Conservation (phyloP, 1,139 yeast species). For the Pichia sp. region DNA sequence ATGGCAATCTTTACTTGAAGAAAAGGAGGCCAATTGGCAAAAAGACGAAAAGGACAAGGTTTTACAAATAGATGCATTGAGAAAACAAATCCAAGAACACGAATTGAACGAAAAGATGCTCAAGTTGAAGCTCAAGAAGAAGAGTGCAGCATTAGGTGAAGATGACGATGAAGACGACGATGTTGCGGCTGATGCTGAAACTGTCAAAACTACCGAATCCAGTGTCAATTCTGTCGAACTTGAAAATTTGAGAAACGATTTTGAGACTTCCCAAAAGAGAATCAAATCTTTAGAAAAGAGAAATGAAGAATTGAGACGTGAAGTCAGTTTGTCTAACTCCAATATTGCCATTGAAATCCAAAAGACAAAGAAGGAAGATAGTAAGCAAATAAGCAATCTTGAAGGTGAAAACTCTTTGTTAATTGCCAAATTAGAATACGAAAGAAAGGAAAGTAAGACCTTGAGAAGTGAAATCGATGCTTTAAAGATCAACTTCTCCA, state of each 20-base stretch:
- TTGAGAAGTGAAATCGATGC: constrained; percentile 35
- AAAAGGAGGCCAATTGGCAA: constrained; percentile 60
- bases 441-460: constrained; percentile 37
- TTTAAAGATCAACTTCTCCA: constrained; percentile 13
- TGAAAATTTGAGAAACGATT: constrained; percentile 69
- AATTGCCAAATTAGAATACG: constrained; percentile 61
- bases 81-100: constrained; percentile 52
- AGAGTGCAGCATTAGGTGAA: constrained; percentile 54
- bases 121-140: constrained; percentile 47
- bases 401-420: constrained; percentile 67
- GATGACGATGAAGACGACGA: constrained; percentile 39
- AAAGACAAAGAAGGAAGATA: constrained; percentile 31
- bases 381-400: constrained; percentile 49
- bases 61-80: constrained; percentile 45
- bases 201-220: constrained; percentile 6
- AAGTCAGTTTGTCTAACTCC: constrained; percentile 53
- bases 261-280: constrained; percentile 69
- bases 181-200: neutral
- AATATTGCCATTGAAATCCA: constrained; percentile 42
- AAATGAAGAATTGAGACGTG: constrained; percentile 70
- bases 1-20: constrained; percentile 55
- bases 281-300: constrained; percentile 72
- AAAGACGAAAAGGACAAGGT: constrained; percentile 47
- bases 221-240: constrained; percentile 41
- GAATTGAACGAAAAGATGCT: constrained; percentile 55